Conservation (phyloP, 306 rosid species). For the Trifolium dubium region DNA sequence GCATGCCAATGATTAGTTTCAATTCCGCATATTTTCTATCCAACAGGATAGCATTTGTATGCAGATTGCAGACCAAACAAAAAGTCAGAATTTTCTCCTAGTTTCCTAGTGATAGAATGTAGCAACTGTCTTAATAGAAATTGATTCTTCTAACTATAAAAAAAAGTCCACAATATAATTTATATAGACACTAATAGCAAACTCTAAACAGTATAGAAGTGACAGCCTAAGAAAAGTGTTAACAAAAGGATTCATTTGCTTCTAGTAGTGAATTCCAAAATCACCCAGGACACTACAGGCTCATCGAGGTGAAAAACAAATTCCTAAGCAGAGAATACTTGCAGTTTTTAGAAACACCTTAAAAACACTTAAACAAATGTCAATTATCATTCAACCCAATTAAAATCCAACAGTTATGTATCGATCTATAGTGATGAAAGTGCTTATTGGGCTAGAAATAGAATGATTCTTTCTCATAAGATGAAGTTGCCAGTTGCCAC, state of each 20-base stretch:
- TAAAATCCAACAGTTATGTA: not conserved
- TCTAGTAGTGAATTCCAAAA: not conserved
- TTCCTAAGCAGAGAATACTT: not conserved
- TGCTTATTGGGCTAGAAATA: too few relatives aligned
- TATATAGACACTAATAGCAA: not conserved
- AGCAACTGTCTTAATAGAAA: not conserved
- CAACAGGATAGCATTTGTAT: not conserved
- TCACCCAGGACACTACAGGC: not conserved
- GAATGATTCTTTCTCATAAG: too few relatives aligned
- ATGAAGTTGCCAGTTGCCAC: too few relatives aligned
- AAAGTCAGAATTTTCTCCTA: not conserved
- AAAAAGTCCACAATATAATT: not conserved
- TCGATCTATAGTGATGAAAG: not conserved
- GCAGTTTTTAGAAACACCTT: not conserved
- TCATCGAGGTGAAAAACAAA: not conserved
- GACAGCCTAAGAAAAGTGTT: not conserved
- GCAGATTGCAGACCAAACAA: not conserved
- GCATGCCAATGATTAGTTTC: conserved; percentile 34
- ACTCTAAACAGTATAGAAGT: not conserved
- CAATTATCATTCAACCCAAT: too few relatives aligned
- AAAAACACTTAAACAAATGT: too few relatives aligned
- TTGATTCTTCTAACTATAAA: not conserved
- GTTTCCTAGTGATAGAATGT: not conserved
- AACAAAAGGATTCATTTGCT: not conserved
- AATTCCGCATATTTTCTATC: conserved; percentile 2